These are phyloP conservation scores for Piloderma croceum DNA, from an alignment of 768 basidiomycete genomes.

Conservation along the genomic window DNA sequence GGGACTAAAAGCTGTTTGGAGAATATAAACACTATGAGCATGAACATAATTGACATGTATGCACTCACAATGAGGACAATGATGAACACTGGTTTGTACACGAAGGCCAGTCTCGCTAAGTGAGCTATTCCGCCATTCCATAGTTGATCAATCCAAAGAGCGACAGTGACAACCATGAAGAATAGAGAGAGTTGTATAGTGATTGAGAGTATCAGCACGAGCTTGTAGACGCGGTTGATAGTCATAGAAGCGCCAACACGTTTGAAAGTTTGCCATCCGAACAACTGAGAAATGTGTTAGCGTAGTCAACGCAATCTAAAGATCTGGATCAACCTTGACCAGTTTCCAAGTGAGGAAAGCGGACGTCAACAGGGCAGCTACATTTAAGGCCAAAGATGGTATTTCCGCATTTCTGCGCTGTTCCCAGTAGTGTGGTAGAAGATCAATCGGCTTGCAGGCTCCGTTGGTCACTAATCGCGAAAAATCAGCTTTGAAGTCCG, in stretches of 20 bases:
- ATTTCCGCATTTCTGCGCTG: constrained; percentile 57
- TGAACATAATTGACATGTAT: neutral
- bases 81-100: constrained; percentile 54
- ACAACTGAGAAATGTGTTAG: constrained; percentile 37
- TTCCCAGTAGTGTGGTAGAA: constrained; percentile 64
- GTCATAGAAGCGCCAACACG: constrained; percentile 70
- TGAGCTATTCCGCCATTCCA: constrained; percentile 60
- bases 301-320: neutral
- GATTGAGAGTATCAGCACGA: constrained; percentile 65
- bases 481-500: constrained; percentile 52
- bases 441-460: constrained; percentile 49
- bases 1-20: constrained; percentile 53
- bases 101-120: constrained; percentile 34
- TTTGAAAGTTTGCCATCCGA: constrained; percentile 88
- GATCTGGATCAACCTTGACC: constrained; percentile 47
- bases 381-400: constrained; percentile 57
- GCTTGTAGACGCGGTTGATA: constrained; percentile 72
- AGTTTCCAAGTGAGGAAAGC: constrained; percentile 67
- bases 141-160: constrained; percentile 74
- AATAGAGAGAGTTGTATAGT: constrained; percentile 72
- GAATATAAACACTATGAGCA: constrained; percentile 5
- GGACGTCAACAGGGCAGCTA: constrained; percentile 53
- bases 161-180: constrained; percentile 66
- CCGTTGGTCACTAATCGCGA: constrained; percentile 53
- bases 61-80: constrained; percentile 54